Evolutionary conservation across 2,329 filamentous ascomycete species (phyloP).

Genomic region (Didymella glomerata): DNA sequence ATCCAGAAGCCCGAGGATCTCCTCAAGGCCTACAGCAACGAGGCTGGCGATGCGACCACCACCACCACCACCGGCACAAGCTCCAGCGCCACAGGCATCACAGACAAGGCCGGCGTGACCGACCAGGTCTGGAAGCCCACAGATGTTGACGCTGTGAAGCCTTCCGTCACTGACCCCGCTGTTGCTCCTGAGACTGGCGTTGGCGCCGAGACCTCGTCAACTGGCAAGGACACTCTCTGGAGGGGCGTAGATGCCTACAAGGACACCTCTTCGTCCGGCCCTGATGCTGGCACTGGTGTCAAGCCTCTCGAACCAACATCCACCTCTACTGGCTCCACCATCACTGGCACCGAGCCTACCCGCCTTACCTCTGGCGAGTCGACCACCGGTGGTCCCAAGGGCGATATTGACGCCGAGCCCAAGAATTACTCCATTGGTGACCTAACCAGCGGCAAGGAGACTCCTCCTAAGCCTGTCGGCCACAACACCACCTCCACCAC

Average conservation of each 20-base stretch:
- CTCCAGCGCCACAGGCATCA: conserved; percentile 42
- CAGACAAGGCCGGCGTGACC: conserved; percentile 32
- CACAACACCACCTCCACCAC: conserved; percentile 16
- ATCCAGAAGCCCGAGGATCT: conserved; percentile 22
- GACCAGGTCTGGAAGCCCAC: conserved; percentile 43
- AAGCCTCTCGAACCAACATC: background rate
- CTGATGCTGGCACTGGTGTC: background rate
- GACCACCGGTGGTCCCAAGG: conserved; percentile 11
- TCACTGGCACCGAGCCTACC: conserved; percentile 10
- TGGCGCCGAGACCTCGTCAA: conserved; percentile 2
- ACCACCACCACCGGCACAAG: conserved; percentile 36
- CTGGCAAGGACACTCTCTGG: conserved; percentile 19
- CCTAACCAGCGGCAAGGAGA: conserved; percentile 52
- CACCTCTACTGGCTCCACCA: conserved; percentile 11
- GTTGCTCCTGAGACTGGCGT: conserved; percentile 52
- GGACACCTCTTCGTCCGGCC: conserved; percentile 7
- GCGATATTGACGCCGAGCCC: conserved; percentile 16
- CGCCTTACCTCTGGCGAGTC: conserved; percentile 8
- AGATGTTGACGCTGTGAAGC: conserved; percentile 37
- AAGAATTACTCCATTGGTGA: conserved; percentile 21
- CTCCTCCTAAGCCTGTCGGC: conserved; percentile 63
- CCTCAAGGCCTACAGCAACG: conserved; percentile 26
- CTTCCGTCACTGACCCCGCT: conserved; percentile 63
- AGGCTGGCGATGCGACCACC: conserved; percentile 28
- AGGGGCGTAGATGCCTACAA: conserved; percentile 20